Percentiles rank a stretch among this genome's conserved stretches.
Conservation (phyloP, 352 stramenopile genomes). For the Stramenopiles sp. region DNA sequence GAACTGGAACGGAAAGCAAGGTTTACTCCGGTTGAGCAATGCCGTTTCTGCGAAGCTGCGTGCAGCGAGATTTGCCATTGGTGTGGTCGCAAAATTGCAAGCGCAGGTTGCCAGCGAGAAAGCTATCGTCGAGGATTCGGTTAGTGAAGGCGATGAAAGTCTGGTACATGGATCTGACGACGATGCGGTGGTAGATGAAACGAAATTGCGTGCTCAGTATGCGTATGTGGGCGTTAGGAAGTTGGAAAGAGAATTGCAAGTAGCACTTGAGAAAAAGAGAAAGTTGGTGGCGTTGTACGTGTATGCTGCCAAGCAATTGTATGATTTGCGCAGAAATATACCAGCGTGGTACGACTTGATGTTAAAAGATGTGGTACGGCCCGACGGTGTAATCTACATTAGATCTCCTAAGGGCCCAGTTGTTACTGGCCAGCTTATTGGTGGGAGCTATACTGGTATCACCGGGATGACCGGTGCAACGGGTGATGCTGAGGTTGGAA, state of each 20-base stretch:
- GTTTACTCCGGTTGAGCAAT: neutral
- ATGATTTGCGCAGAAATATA: constrained; percentile 13
- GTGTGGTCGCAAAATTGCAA: neutral
- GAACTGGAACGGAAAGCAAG: constrained; percentile 9
- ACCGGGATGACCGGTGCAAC: neutral
- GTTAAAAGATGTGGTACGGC: neutral
- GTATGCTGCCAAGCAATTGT: neutral
- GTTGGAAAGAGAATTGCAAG: constrained; percentile 8
- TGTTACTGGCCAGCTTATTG: neutral
- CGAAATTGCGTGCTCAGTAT: neutral
- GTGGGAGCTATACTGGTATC: neutral
- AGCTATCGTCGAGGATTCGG: neutral
- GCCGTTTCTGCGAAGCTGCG: neutral
- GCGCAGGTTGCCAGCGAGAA: neutral
- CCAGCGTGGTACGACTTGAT: constrained; percentile 4
- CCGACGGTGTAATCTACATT: neutral
- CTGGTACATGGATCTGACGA: neutral
- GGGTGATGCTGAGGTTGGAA: neutral
- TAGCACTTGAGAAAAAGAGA: neutral
- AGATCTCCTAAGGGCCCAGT: neutral
- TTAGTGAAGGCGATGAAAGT: neutral
- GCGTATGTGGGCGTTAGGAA: neutral
- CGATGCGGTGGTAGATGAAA: neutral
- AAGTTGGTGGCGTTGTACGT: constrained; percentile 2
- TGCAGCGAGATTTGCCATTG: neutral